Evolutionary conservation across 2,329 filamentous ascomycete genomes (phyloP).

Genomic region (Cordyceps sp.): DNA sequence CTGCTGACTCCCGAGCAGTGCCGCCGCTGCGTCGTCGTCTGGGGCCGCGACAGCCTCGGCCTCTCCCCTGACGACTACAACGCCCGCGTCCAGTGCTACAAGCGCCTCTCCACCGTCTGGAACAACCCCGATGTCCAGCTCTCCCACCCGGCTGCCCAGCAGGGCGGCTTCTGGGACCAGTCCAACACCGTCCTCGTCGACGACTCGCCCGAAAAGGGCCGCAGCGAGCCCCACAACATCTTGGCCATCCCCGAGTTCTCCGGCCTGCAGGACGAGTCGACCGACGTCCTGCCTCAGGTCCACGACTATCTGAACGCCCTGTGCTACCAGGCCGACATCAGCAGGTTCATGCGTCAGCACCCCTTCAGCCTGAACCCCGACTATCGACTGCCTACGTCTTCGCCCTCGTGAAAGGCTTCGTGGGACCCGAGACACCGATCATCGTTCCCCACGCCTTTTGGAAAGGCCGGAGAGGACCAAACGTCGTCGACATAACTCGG

Average conservation of each 20-base stretch:
- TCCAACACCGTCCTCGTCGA: constrained; percentile 82
- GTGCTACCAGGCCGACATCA: constrained; percentile 40
- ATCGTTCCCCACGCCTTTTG: too few relatives aligned
- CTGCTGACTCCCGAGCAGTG: constrained; percentile 42
- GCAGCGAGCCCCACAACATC: constrained; percentile 69
- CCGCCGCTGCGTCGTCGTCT: constrained; percentile 46
- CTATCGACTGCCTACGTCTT: constrained; percentile 7
- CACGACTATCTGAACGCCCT: constrained; percentile 44
- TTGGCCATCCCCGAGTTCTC: constrained; percentile 66
- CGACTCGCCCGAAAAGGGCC: constrained; percentile 66
- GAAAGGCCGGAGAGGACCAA: too few relatives aligned
- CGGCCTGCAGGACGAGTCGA: constrained; percentile 22
- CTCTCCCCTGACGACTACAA: constrained; percentile 49
- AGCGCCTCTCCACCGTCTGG: constrained; percentile 66
- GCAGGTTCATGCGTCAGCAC: constrained; percentile 34
- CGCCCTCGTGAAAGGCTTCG: not conserved
- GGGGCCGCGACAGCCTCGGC: constrained; percentile 63
- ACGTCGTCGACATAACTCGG: too few relatives aligned
- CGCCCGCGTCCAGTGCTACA: constrained; percentile 71
- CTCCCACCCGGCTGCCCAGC: constrained; percentile 24
- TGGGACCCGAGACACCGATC: too few relatives aligned
- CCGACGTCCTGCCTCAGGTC: constrained; percentile 35
- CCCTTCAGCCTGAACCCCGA: constrained; percentile 27
- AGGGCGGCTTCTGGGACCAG: constrained; percentile 49
- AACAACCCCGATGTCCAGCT: constrained; percentile 22